Evolutionary conservation across 208 protist species (phyloP).

Genomic region (Trypanosoma mega): DNA sequence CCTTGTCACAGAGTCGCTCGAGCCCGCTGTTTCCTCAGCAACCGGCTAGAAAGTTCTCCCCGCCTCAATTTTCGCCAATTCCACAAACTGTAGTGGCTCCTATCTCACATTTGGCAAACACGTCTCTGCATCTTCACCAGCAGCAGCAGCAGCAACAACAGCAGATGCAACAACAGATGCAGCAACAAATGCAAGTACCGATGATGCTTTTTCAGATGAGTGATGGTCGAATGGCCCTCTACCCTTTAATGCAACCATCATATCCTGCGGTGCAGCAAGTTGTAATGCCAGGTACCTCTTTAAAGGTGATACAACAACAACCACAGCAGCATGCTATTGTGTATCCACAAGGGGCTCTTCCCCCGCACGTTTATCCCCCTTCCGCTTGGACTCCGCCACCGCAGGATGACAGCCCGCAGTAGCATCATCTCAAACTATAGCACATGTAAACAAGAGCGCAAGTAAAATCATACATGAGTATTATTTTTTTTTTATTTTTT

Average conservation of each 20-base stretch:
- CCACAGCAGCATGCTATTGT: neutral
- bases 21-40: neutral
- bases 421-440: neutral
- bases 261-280: constrained; percentile 1
- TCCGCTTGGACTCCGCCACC: neutral
- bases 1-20: neutral
- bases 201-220: constrained; percentile 21
- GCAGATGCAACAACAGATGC: neutral
- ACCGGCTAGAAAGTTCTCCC: neutral
- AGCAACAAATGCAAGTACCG: constrained; percentile 7
- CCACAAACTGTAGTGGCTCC: too few relatives aligned
- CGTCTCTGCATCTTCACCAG: neutral
- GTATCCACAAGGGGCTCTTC: constrained; percentile 8
- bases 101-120: neutral
- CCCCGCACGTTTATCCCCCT: constrained; percentile 6
- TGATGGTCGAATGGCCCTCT: constrained; percentile 25
- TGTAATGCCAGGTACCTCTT: neutral
- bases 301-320: constrained; percentile 5
- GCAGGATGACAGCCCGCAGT: neutral
- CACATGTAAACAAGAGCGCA: too few relatives aligned
- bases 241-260: constrained; percentile 13
- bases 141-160: neutral
- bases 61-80: neutral
- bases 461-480: too few relatives aligned
- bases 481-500: too few relatives aligned